Evolutionary conservation across 345 rosid species (phyloP), one percentile per base, ranked within the genome.

Genomic region (Citrus cavaleriei): DNA sequence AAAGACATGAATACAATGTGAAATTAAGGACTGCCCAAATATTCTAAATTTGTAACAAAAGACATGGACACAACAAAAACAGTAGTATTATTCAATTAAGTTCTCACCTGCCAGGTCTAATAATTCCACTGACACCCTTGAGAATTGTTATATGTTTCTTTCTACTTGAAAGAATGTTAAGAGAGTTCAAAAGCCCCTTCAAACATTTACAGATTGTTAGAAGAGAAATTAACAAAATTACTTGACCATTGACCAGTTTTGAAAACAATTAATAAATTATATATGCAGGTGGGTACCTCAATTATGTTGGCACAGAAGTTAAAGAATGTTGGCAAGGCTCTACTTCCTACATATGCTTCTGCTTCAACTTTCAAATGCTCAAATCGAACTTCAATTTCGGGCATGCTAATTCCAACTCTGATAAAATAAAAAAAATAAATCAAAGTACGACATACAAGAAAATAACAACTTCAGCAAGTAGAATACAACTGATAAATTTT

Each of bases 101-200:
- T 63, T 12, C 42, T 74, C 74, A 91, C 95, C 94, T 88, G 65
- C 88, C 83, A 14, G 98, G 96, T 77, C 85, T 93, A 73, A 93
- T 72, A 72, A 92, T 80, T 78, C 98, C 98, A 13, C 87, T 90
- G 38, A 89, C 86, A 77, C 90, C 88, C 8, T 83, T 86, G 42
- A 93, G 98, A 77, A 93, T 90, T n/a, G 86, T 79, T 46, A 89
- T 62, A 13, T 74, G 85, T 81, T 76, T 88, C 83, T 88, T 93
- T 69, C 79, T 83, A 73, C 79, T 88, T 4, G 88, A 86, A 73
- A 89, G 77, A 72, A 93, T 40, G 32, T 77, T 84, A 7, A 83
- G 72, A 60, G 37, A 16, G 68, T n/a, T 81, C 77, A 87, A 59
- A 42, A 85, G 4, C 24, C 58, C 86, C 91, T 86, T 79, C 25